Conservation (phyloP, 768 basidiomycete species). For the Boletus patriciae region DNA sequence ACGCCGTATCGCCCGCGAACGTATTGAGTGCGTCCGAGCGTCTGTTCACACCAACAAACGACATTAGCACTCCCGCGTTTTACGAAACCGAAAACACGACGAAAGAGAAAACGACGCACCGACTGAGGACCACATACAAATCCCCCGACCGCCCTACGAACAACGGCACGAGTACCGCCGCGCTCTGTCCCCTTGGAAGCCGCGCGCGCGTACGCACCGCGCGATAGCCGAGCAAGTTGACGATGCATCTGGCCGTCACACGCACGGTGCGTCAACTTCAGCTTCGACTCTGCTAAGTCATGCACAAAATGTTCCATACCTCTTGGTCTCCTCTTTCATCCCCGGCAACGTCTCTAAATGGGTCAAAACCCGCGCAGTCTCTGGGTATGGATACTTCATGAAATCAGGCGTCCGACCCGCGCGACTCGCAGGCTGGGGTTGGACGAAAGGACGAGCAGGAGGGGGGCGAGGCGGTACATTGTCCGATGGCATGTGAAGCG, state of each 20-base stretch:
- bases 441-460: neutral
- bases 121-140: constrained; percentile 79
- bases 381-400: constrained; percentile 22
- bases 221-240: constrained; percentile 28
- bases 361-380: neutral
- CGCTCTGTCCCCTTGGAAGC: constrained; percentile 58
- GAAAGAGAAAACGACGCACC: constrained; percentile 46
- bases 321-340: constrained; percentile 24
- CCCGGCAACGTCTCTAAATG: constrained; percentile 13
- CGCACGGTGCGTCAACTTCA: neutral
- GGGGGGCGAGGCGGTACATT: neutral
- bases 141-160: constrained; percentile 85
- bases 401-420: constrained; percentile 7
- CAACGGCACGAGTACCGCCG: constrained; percentile 80
- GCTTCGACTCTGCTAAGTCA: neutral
- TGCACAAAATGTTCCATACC: constrained; percentile 6
- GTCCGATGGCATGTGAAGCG: constrained; percentile 15
- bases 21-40: constrained; percentile 69
- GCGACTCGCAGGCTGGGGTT: no score
- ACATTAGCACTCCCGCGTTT: neutral
- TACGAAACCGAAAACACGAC: neutral
- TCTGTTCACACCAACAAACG: constrained; percentile 37
- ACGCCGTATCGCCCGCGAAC: constrained; percentile 85
- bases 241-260: constrained; percentile 21
- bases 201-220: constrained; percentile 31